phyloP scores from a whole-genome alignment of 352 stramenopile species.

The Phytopythium sindhum region DNA sequence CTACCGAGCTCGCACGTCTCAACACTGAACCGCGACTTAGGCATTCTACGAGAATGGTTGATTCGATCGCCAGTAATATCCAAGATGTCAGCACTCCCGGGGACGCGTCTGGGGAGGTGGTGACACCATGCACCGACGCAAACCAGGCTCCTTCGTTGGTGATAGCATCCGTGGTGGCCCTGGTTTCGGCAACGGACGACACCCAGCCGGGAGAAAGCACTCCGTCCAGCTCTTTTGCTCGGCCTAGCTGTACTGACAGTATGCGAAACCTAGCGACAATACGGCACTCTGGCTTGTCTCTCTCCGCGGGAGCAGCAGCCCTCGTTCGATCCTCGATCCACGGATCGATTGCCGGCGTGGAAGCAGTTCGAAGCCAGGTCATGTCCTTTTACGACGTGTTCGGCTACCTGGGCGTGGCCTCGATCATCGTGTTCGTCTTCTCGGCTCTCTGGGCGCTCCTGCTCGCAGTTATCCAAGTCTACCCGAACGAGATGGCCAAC shows the following conservation, averaged over 20 bases:
- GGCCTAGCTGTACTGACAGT: not conserved
- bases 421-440: not conserved
- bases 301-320: not conserved
- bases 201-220: too few species aligned
- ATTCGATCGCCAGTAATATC: not conserved
- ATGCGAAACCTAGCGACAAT: not conserved
- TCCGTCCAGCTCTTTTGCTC: not conserved
- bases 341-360: not conserved
- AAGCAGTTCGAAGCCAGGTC: not conserved
- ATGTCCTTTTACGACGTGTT: conserved; percentile 1
- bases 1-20: too few species aligned
- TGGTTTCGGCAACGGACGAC: not conserved
- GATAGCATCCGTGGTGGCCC: not conserved
- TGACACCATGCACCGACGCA: not conserved
- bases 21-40: not conserved
- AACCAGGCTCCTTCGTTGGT: not conserved
- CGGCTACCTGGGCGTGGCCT: not conserved
- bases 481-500: conserved; percentile 4
- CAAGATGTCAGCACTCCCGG: not conserved
- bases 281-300: not conserved
- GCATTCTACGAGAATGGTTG: not conserved
- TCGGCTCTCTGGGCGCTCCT: not conserved
- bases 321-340: not conserved
- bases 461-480: not conserved
- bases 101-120: too few species aligned